phyloP scores from a whole-genome alignment of 176 grass and related monocot genomes.

The Eragrostis nindensis region DNA sequence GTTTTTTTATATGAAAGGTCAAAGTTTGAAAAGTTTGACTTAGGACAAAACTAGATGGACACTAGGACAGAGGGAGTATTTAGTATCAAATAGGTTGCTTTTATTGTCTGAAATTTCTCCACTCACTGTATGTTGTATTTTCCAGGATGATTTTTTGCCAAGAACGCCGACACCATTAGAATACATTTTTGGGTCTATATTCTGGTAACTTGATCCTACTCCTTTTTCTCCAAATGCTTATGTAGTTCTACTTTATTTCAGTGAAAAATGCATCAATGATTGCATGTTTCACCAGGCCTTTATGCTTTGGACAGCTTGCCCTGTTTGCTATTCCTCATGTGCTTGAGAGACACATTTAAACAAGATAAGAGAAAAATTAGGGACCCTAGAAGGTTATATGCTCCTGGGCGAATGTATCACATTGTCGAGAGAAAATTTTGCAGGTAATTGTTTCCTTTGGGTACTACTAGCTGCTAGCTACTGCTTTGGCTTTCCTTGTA shows the following conservation, averaged over 20 bases:
- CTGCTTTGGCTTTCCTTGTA: not conserved
- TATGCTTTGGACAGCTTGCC: conserved; percentile 92
- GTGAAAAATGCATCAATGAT: conserved; percentile 23
- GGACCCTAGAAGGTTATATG: conserved; percentile 91
- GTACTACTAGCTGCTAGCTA: conserved; percentile 14
- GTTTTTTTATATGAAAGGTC: no score
- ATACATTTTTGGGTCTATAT: conserved; percentile 91
- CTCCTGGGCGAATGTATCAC: conserved; percentile 97
- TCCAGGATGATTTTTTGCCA: conserved; percentile 98
- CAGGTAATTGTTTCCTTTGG: conserved; percentile 51
- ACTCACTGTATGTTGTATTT: not conserved
- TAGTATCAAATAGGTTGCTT: not conserved
- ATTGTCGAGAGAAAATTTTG: conserved; percentile 99
- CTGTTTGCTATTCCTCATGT: conserved; percentile 86
- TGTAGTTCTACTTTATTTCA: not conserved
- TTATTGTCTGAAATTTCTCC: not conserved
- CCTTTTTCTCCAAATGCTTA: conserved; percentile 39
- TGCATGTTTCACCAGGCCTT: conserved; percentile 55
- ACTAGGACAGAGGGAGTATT: no score
- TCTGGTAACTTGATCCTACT: conserved; percentile 59
- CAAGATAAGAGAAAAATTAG: conserved; percentile 87
- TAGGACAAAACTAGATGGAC: no score
- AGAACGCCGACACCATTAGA: conserved; percentile 94
- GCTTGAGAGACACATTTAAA: conserved; percentile 98
- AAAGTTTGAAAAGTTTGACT: no score